Conservation (phyloP, 176 grass and related monocot species). For the Oryza rufipogon region DNA sequence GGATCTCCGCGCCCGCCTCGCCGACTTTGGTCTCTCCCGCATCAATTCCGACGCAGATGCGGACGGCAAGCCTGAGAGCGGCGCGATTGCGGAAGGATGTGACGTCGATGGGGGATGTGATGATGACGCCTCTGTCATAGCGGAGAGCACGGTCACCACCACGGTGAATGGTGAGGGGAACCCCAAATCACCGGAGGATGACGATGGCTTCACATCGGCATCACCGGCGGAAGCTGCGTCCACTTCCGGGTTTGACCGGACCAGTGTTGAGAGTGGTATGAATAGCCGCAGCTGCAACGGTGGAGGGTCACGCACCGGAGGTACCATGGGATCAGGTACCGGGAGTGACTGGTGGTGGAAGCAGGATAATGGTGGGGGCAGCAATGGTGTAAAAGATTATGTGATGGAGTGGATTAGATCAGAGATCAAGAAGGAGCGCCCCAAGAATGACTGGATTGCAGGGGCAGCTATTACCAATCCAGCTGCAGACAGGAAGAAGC, state of each 20-base stretch:
- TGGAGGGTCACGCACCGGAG: constrained; percentile 19
- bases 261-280: constrained; percentile 55
- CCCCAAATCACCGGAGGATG: constrained; percentile 54
- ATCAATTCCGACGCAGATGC: constrained; percentile 39
- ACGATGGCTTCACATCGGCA: constrained; percentile 47
- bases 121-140: constrained; percentile 47
- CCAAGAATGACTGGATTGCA: constrained; percentile 69
- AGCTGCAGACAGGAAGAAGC: constrained; percentile 50
- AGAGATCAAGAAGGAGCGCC: constrained; percentile 84
- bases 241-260: constrained; percentile 60
- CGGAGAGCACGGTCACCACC: constrained; percentile 43
- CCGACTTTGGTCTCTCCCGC: constrained; percentile 77
- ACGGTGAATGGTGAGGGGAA: constrained; percentile 52
- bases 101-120: constrained; percentile 34
- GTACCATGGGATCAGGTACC: constrained; percentile 10
- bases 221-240: constrained; percentile 48
- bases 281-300: constrained; percentile 45
- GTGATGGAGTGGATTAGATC: constrained; percentile 93
- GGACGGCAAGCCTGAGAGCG: constrained; percentile 41
- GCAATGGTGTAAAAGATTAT: constrained; percentile 67
- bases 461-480: constrained; percentile 33
- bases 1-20: constrained; percentile 62
- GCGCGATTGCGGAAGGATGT: constrained; percentile 7
- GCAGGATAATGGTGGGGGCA: constrained; percentile 33
- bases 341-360: constrained; percentile 59